Conservation (phyloP, 2,329 filamentous ascomycete species). For the Colletotrichum echinochloae region DNA sequence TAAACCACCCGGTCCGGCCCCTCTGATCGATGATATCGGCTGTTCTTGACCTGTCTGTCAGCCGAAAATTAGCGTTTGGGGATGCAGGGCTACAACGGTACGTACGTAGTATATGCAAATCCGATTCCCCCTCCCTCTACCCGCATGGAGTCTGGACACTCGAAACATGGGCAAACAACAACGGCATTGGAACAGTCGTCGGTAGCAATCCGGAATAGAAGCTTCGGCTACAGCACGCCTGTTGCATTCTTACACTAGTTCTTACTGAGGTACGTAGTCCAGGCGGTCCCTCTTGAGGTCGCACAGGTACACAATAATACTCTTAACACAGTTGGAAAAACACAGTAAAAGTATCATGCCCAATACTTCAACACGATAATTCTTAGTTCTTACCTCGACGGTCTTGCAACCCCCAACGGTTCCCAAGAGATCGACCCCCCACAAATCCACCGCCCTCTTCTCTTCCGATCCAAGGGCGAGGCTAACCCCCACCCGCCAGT, state of each 20-base stretch:
- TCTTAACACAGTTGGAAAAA: too few species aligned
- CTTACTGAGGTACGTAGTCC: too few species aligned
- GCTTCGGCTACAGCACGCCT: background rate
- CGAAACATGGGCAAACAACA: conserved; percentile 5
- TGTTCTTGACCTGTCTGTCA: conserved; percentile 14
- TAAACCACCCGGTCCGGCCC: conserved; percentile 37
- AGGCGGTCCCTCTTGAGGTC: too few species aligned
- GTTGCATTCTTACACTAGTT: background rate
- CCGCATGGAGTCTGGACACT: too few species aligned
- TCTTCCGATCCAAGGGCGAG: background rate
- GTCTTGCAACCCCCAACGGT: background rate
- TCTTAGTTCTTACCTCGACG: too few species aligned
- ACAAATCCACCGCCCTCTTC: background rate
- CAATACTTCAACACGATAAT: too few species aligned
- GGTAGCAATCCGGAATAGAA: background rate
- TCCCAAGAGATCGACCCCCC: conserved; percentile 7
- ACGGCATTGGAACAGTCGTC: background rate
- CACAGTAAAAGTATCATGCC: too few species aligned
- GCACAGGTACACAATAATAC: too few species aligned
- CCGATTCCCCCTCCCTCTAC: background rate
- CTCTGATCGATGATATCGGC: conserved; percentile 2
- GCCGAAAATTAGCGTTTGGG: background rate
- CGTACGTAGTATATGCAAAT: background rate
- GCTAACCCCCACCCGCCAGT: background rate
- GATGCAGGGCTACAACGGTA: background rate